Base-by-base conservation (phyloP, 1,284 basidiomycete species). In the Veloporphyrellus conicus region DNA sequence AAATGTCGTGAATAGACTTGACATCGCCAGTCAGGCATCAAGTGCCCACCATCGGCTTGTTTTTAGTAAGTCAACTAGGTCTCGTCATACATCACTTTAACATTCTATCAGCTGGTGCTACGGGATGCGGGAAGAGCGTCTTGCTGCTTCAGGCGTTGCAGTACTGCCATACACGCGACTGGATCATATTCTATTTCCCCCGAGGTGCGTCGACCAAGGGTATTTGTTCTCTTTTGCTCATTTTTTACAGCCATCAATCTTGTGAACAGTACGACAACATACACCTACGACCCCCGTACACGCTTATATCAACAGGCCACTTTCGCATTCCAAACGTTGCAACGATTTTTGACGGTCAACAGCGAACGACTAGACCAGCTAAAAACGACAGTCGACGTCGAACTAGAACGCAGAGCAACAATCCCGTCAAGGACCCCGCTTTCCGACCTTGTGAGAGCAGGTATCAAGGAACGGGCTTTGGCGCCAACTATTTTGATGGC, bases 101-200 rank as follows among this genome's bases (percentile, higher is more conserved):
- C 36, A 18, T 18, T 33, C 45, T 28, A 22, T 50, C 50, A 91
- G 89, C 81, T 52, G 94, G 93, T n/a, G 65, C 75, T 2, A 54
- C 76, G 7, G 94, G 93, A 2, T 81, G 78, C 47, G 94, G 94
- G 22, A 97, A 97, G 71, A 90, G 86, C 48, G 82, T 80, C 53
- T 68, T 92, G 18, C 71, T 97, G 19, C 69, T 95, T 3, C 94
- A 98, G 64, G 76, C 84, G 0, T 81, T 90, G 0, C 76, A 88
- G 27, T 86, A 93, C 54, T 85, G 84, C 14, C 61, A 80, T 19
- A 72, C 79, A 12, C 78, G 80, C 23, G 78, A 79, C 14, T 96
- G 90, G 88, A 75, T 95, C 32, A 90, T 94, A 22, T 68, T 96
- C 37, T 97, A 95, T 66, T 77, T 93, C n/a, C 92, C 93, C 3